Evolutionary conservation across 176 grass and related monocot genomes (phyloP).

Genomic region (Olyra latifolia): DNA sequence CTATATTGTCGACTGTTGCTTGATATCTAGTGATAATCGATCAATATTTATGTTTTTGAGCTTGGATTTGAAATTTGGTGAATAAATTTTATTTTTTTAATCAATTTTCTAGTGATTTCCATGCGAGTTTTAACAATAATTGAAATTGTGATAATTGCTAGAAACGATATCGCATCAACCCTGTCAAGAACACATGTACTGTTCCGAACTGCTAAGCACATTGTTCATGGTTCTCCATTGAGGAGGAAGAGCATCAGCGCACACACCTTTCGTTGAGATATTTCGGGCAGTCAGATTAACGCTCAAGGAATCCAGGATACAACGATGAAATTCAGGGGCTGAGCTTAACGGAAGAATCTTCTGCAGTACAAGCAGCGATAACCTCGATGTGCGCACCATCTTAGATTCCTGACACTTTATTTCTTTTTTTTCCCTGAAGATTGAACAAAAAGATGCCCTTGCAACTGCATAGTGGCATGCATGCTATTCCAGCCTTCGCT

Average conservation of each 20-base stretch:
- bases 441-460: not conserved
- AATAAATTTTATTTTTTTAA: too few species aligned
- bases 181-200: not conserved
- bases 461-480: not conserved
- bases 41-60: too few species aligned
- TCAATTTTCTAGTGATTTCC: too few species aligned
- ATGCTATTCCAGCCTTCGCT: not conserved
- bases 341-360: not conserved
- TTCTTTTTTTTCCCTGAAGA: not conserved
- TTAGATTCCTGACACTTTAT: not conserved
- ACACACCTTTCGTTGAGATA: not conserved
- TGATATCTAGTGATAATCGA: too few species aligned
- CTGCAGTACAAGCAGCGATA: not conserved
- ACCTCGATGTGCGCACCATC: not conserved
- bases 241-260: not conserved
- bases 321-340: not conserved
- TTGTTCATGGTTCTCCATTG: not conserved
- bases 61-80: too few species aligned
- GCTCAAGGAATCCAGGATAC: not conserved
- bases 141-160: too few species aligned
- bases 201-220: not conserved
- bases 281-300: not conserved
- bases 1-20: too few species aligned
- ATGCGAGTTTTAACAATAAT: too few species aligned
- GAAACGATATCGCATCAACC: too few species aligned